Conservation (phyloP, 1,284 basidiomycete genomes). For the Filobasidium uniguttulatum region DNA sequence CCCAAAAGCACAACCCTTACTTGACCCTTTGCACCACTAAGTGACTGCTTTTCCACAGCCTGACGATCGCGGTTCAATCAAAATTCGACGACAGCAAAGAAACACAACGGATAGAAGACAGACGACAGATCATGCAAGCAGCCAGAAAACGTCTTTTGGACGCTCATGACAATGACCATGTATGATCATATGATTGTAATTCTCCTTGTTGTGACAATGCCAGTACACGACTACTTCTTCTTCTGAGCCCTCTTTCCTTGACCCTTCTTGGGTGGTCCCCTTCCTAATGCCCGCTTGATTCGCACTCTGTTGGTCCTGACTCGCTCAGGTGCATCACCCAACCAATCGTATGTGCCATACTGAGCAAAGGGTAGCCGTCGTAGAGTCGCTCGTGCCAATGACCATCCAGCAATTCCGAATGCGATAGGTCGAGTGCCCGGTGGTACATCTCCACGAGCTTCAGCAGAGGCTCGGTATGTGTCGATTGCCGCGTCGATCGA, state of each 20-base stretch:
- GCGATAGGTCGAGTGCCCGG: conserved; percentile 21
- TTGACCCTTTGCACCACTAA: too few species aligned
- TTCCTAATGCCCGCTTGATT: conserved; percentile 21
- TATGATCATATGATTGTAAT: too few species aligned
- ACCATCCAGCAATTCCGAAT: conserved; percentile 6
- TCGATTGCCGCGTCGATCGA: neutral
- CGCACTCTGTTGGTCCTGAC: conserved; percentile 22
- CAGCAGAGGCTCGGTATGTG: conserved; percentile 14
- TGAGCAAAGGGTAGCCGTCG: neutral
- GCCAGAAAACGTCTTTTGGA: too few species aligned
- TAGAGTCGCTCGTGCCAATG: neutral
- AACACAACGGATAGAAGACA: too few species aligned
- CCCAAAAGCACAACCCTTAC: too few species aligned
- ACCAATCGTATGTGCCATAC: conserved; percentile 23
- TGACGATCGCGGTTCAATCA: too few species aligned
- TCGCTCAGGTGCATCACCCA: conserved; percentile 23
- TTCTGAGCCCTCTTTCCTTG: conserved; percentile 28
- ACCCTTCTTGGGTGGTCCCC: conserved; percentile 35
- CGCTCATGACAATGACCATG: too few species aligned
- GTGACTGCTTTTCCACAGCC: too few species aligned
- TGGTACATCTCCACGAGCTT: conserved; percentile 17
- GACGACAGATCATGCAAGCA: too few species aligned
- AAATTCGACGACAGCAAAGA: too few species aligned
- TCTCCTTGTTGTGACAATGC: too few species aligned
- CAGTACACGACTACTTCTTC: conserved; percentile 30